Conservation (phyloP, 352 stramenopile species). For the Thalassiosira allenii region DNA sequence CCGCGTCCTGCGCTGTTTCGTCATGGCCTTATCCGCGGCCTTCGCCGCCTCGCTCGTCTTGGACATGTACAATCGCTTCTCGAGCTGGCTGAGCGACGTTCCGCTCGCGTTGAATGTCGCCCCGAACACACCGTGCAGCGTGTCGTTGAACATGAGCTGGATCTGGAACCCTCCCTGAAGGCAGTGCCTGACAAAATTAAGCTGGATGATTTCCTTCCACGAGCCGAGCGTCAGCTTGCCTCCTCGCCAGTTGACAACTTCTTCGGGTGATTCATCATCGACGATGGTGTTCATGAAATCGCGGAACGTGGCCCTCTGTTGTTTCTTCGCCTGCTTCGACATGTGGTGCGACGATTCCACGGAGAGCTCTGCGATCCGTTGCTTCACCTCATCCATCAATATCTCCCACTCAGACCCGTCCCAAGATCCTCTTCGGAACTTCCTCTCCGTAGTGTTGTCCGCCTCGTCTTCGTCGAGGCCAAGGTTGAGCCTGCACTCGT, state of each 20-base stretch:
- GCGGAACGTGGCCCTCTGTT: constrained; percentile 84
- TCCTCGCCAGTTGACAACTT: constrained; percentile 77
- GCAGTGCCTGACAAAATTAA: constrained; percentile 85
- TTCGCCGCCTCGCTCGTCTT: constrained; percentile 82
- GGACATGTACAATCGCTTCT: constrained; percentile 79
- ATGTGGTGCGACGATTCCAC: constrained; percentile 79
- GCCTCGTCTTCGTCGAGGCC: constrained; percentile 65
- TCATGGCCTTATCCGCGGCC: constrained; percentile 68
- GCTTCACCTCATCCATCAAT: constrained; percentile 77
- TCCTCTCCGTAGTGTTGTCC: constrained; percentile 70
- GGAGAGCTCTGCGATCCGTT: constrained; percentile 74
- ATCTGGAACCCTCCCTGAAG: constrained; percentile 87
- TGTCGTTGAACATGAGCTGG: constrained; percentile 83
- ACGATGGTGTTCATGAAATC: constrained; percentile 85
- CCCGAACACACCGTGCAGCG: constrained; percentile 82
- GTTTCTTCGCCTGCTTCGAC: constrained; percentile 86
- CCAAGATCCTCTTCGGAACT: constrained; percentile 78
- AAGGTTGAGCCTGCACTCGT: constrained; percentile 81
- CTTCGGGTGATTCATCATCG: constrained; percentile 81
- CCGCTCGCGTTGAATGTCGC: constrained; percentile 52
- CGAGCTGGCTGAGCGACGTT: constrained; percentile 65
- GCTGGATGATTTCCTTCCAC: constrained; percentile 85
- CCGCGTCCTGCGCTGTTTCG: constrained; percentile 67
- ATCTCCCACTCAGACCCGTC: constrained; percentile 83
- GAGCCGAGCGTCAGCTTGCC: constrained; percentile 70